Evolutionary conservation across 1,284 basidiomycete species (phyloP).

Genomic region (Erythrobasidium hasegawianum): DNA sequence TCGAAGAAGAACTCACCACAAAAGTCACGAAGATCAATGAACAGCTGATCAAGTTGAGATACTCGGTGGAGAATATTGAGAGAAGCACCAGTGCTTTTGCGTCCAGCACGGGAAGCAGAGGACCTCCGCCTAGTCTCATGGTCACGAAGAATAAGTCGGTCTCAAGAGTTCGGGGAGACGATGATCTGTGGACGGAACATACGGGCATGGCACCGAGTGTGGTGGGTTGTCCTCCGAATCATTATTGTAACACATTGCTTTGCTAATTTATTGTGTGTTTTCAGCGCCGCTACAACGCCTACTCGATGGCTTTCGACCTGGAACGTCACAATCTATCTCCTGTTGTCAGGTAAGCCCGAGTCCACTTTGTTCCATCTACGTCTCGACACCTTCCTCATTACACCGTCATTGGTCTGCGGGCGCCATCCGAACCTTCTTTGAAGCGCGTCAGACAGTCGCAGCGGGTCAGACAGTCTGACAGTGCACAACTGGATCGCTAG

Average conservation of each 20-base stretch:
- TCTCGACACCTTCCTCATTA: too few species aligned
- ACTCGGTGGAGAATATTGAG: background rate
- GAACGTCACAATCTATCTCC: conserved; percentile 19
- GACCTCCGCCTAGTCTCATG: conserved; percentile 6
- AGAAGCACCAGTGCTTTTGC: background rate
- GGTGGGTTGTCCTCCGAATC: background rate
- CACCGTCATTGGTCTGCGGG: too few species aligned
- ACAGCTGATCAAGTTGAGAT: background rate
- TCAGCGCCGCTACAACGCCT: too few species aligned
- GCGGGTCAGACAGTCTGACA: too few species aligned
- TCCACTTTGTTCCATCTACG: too few species aligned
- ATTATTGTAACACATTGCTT: too few species aligned
- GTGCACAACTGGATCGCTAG: too few species aligned
- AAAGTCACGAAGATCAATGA: conserved; percentile 8
- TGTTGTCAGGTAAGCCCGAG: conserved; percentile 8
- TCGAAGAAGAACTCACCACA: background rate
- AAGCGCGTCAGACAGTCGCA: too few species aligned
- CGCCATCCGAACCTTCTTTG: too few species aligned
- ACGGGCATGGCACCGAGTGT: conserved; percentile 23
- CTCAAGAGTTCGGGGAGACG: conserved; percentile 4
- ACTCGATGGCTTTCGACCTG: conserved; percentile 14
- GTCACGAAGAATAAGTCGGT: conserved; percentile 11
- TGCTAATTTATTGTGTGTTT: too few species aligned
- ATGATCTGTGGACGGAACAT: conserved; percentile 28
- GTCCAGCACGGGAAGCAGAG: conserved; percentile 3